phyloP scores from a whole-genome alignment of 768 basidiomycete genomes.

The Hericium coralloides region DNA sequence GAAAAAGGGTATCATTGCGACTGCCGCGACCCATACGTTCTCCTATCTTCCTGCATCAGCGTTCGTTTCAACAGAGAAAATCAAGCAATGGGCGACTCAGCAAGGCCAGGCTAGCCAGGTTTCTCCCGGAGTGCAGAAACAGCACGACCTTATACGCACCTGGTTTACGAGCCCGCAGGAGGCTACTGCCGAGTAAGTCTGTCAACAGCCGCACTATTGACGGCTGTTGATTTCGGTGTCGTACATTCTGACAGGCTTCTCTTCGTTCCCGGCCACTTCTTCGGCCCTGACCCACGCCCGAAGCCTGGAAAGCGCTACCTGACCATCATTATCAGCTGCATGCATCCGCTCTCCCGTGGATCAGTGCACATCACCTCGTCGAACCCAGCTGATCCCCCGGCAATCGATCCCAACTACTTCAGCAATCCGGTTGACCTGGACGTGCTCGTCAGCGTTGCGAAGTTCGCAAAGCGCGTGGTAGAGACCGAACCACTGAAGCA shows the following conservation, averaged over 20 bases:
- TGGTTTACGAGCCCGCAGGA: too few relatives aligned
- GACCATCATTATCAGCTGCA: conserved; percentile 26
- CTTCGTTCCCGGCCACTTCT: conserved; percentile 22
- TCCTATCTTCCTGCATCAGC: too few relatives aligned
- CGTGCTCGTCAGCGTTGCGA: neutral
- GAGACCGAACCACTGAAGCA: neutral
- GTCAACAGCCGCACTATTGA: too few relatives aligned
- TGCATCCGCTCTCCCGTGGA: conserved; percentile 40
- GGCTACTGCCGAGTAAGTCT: too few relatives aligned
- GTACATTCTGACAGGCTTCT: neutral
- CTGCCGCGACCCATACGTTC: too few relatives aligned
- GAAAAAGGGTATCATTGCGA: too few relatives aligned
- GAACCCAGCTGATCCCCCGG: conserved; percentile 31
- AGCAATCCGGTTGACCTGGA: neutral
- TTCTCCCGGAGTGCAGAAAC: too few relatives aligned
- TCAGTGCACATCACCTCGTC: conserved; percentile 34
- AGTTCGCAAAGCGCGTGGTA: neutral
- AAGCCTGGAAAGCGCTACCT: conserved; percentile 25
- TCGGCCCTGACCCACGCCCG: conserved; percentile 16
- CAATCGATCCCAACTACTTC: conserved; percentile 38
- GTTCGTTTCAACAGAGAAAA: too few relatives aligned
- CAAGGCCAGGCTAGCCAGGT: too few relatives aligned
- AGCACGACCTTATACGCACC: too few relatives aligned
- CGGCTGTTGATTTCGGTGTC: too few relatives aligned
- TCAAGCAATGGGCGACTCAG: too few relatives aligned